A percentile compares a stretch with the other conserved stretches of the same genome.
phyloP scores from a whole-genome alignment of 352 stramenopile species.

The Phytophthora aleatoria region DNA sequence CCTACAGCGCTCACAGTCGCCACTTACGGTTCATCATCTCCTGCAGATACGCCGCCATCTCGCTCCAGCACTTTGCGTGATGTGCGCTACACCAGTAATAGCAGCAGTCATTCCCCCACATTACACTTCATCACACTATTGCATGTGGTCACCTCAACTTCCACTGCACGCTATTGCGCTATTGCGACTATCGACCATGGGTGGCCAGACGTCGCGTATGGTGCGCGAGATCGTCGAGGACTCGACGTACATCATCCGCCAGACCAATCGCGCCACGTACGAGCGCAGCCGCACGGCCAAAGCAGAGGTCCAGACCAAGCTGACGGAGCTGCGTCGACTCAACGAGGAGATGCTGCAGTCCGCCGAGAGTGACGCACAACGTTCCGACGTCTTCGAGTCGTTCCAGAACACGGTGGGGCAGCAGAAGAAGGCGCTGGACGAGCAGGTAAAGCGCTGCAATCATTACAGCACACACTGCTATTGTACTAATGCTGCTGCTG shows the following conservation, averaged over 20 bases:
- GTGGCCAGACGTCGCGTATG: conserved; percentile 82
- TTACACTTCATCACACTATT: conserved; percentile 1
- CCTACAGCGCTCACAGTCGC: conserved; percentile 4
- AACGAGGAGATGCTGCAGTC: conserved; percentile 73
- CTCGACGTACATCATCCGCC: conserved; percentile 79
- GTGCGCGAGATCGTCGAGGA: conserved; percentile 77
- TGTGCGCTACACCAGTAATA: conserved; percentile 18
- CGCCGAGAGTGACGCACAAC: conserved; percentile 50
- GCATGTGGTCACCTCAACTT: not conserved
- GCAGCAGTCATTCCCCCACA: conserved; percentile 16
- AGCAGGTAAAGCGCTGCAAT: conserved; percentile 40
- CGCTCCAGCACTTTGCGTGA: conserved; percentile 14
- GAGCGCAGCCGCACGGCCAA: conserved; percentile 59
- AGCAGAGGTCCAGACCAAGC: conserved; percentile 63
- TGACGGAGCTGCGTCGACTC: conserved; percentile 57
- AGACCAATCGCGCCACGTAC: conserved; percentile 76
- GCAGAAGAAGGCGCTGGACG: conserved; percentile 73
- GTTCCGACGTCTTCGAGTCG: conserved; percentile 60
- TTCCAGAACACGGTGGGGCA: conserved; percentile 51
- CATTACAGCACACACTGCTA: not conserved
- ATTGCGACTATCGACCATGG: conserved; percentile 41
- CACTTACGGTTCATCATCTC: conserved; percentile 85
- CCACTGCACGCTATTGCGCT: not conserved
- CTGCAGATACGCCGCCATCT: conserved; percentile 85
- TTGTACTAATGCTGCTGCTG: conserved; percentile 9